Percentiles rank a stretch among this genome's conserved stretches.
Evolutionary conservation across 2,329 filamentous ascomycete species (phyloP).

Genomic region (Aspergillus neoniger): DNA sequence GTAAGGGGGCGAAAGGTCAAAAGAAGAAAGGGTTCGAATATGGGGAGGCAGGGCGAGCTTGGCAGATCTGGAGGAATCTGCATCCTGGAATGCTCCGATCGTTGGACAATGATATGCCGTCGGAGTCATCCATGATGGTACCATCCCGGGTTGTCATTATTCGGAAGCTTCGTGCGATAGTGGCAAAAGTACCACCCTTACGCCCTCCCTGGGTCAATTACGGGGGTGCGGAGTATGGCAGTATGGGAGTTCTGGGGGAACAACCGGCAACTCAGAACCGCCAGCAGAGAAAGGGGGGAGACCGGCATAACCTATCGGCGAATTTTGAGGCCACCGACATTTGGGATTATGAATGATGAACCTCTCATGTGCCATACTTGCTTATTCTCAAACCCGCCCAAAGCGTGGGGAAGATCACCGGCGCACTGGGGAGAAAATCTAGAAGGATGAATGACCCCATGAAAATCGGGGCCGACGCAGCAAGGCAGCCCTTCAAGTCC

Average conservation of each 20-base stretch:
- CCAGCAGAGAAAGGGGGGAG: not conserved
- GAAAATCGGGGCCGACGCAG: slow-evolving; percentile 10
- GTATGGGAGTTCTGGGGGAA: not conserved
- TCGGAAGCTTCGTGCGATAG: slow-evolving; percentile 13
- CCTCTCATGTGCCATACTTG: not conserved
- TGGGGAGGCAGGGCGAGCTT: not conserved
- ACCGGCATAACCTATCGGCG: not conserved
- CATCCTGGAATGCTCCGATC: slow-evolving; percentile 14
- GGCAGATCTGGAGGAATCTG: slow-evolving; percentile 10
- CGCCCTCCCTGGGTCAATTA: not conserved
- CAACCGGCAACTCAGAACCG: not conserved
- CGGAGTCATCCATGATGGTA: not conserved
- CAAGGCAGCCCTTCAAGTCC: slow-evolving; percentile 6
- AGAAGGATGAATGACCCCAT: slow-evolving; percentile 12
- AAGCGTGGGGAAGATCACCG: slow-evolving; percentile 7
- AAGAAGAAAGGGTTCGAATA: not conserved
- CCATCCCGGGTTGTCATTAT: slow-evolving; percentile 16
- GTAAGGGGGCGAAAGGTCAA: slow-evolving; percentile 2
- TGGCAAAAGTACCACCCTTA: slow-evolving; percentile 15
- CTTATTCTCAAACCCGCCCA: slow-evolving; percentile 2
- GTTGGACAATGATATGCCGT: slow-evolving; percentile 3
- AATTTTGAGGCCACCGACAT: slow-evolving; percentile 10
- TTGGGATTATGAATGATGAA: not conserved
- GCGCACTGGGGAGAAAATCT: slow-evolving; percentile 6
- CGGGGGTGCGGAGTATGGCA: not conserved